Base-by-base conservation (phyloP, 2,329 filamentous ascomycete genomes). In the Thermomyces lanuginosus region DNA sequence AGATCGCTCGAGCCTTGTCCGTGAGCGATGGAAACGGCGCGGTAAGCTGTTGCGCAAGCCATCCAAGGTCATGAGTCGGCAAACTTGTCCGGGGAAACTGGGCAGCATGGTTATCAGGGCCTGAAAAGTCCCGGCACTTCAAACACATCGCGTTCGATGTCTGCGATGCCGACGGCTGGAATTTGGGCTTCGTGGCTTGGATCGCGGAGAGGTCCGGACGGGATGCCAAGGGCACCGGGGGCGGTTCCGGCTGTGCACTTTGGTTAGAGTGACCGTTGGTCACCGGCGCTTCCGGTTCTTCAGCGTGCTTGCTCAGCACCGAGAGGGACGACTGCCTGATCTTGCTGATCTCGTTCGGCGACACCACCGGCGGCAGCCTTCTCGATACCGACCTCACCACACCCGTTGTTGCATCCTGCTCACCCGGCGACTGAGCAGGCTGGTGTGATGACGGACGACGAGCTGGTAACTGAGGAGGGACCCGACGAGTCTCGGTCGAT, bases 1-100 rank as follows among this genome's bases (percentile, higher is more conserved):
- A 95, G 33, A 98, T 80, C 2, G 73, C 82, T 15, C 89, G 69
- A 2, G 89, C 86, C 56, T 93, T 93, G 51, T 95, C 86, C 0
- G 86, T 92, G 1, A 61, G 57, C 1, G 81, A 92, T 1, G 71
- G 55, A 45, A 95, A 93, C 0, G 78, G 76, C 3, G 65, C 61
- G 31, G 82, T 92, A 11, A 95, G 66, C 27, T 78, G 69, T 27
- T 69, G 66, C 0, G 84, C 83, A 13, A 98, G 64, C 57, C 79
- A 79, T 11, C 66, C 69, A 3, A 89, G 60, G 38, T 71, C 64
- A 3, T 58, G 53, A 0, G 76, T 72, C 22, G 81, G 81, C 10
- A 93, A 64, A 1, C 71, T 68, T 22, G 76, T 55, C 16, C 73
- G 63, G 4, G 84, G 82, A 44, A 81, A 83, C 37, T 71, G 73